Evolutionary conservation across 129 eudicot species (phyloP), one percentile per base, ranked within the genome.

Genomic region (Deinandra increscens): DNA sequence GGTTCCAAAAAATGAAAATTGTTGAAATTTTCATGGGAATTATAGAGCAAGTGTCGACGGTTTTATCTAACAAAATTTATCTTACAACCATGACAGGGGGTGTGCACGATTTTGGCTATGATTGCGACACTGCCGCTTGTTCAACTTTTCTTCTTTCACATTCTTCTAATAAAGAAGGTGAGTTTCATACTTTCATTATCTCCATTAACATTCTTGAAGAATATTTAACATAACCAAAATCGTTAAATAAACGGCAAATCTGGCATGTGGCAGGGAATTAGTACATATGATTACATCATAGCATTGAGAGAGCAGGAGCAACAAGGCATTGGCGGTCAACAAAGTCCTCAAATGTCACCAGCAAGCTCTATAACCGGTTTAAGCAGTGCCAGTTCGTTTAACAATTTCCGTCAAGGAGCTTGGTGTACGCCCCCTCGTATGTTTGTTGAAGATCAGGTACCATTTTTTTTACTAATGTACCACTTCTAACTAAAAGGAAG

Each of bases 401-500:
- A 81, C 68, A 79, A 80, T 68, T 89, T 89, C 80, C 97, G 86
- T 56, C 87, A 88, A 75, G 96, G 96, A n/a, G 96, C 97, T 41
- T 94, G 97, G 97, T 94, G 99, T 68, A 94, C 99, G 1, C 99
- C 99, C 45, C 99, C 99, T 9, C 88, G 99, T 22, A 66, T 94
- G 59, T 94, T 94, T 46, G 83, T 94, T 18, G 99, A 94, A 78
- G 97, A 94, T 82, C 99, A 94, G 96, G 99, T 94, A 81, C 49
- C 46, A 0, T 23, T 37, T n/a, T 31, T 71, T 71, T 10, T 4
- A 43, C 33, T 58, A n/a, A 26, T 10, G 7, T 59, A 43, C 31
- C 7, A 33, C 22, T 33, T 1, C 17, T 5, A 50, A 36, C 42
- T 23, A 42, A 17, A 42, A 41, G n/a, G 14, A 26, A 56, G 67